Percentiles rank a stretch among this genome's conserved stretches.
Conservation (phyloP, 108 stramenopile species). For the Seminavis robusta region DNA sequence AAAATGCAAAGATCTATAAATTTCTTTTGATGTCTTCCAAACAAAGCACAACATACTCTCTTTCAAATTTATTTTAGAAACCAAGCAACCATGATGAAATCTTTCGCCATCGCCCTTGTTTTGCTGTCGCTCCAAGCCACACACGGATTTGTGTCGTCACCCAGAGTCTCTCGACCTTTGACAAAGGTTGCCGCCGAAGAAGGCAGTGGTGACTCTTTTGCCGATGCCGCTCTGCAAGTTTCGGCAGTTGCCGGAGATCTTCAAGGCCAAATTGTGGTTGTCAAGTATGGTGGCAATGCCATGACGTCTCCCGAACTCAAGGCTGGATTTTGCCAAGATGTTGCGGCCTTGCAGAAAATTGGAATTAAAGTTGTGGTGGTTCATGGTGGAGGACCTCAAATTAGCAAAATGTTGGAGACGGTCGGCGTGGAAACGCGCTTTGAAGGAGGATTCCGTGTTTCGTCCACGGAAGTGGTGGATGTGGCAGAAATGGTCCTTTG, state of each 20-base stretch:
- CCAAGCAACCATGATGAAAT: too few relatives aligned
- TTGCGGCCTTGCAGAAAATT: conserved; percentile 78
- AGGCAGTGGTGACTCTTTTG: conserved; percentile 44
- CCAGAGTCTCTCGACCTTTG: neutral
- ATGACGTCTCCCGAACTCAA: conserved; percentile 88
- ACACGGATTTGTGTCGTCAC: too few relatives aligned
- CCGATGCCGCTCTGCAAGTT: conserved; percentile 50
- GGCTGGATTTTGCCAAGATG: conserved; percentile 75
- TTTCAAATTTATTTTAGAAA: too few relatives aligned
- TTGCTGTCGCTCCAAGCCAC: too few relatives aligned
- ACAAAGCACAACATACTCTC: too few relatives aligned
- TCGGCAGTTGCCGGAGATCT: conserved; percentile 57
- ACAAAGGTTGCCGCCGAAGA: neutral
- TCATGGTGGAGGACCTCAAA: conserved; percentile 95
- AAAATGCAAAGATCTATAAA: too few relatives aligned
- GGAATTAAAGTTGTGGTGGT: conserved; percentile 88
- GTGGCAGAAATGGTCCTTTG: conserved; percentile 98
- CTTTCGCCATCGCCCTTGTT: too few relatives aligned
- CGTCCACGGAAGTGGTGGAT: conserved; percentile 85
- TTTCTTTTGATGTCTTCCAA: too few relatives aligned
- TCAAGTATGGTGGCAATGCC: conserved; percentile 92
- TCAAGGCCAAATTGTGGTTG: conserved; percentile 73
- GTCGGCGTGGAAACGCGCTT: conserved; percentile 81
- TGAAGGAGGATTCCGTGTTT: conserved; percentile 89
- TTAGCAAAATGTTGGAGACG: conserved; percentile 78